phyloP scores from a whole-genome alignment of 2,329 filamentous ascomycete genomes.

The Capronia americana region DNA sequence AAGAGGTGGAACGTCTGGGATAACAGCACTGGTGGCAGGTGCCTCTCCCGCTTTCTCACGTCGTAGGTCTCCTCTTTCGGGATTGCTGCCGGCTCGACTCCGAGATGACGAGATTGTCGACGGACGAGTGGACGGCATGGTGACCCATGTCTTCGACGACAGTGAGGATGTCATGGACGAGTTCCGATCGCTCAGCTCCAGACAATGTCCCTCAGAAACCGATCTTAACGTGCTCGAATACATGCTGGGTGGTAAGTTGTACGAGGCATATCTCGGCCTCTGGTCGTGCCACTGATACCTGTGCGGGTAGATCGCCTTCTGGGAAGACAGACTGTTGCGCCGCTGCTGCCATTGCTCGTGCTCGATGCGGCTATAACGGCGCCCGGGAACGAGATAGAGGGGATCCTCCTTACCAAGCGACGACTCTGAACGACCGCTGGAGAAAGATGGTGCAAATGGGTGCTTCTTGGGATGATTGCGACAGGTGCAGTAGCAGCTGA shows the following conservation, averaged over 20 bases:
- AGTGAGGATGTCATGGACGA: constrained; percentile 26
- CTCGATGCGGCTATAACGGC: constrained; percentile 20
- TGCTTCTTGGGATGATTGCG: constrained; percentile 8
- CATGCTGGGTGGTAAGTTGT: constrained; percentile 19
- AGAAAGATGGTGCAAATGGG: constrained; percentile 6
- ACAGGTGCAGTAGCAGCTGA: constrained; percentile 20
- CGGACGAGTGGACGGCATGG: constrained; percentile 1
- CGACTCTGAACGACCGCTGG: constrained; percentile 21
- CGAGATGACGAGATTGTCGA: constrained; percentile 11
- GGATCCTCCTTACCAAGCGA: constrained; percentile 24
- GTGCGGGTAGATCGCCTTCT: constrained; percentile 34
- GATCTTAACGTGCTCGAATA: constrained; percentile 32
- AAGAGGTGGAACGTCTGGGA: constrained; percentile 12
- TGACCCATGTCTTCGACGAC: constrained; percentile 18
- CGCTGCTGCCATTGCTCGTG: constrained; percentile 34
- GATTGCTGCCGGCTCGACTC: constrained; percentile 23
- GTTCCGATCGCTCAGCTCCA: constrained; percentile 26
- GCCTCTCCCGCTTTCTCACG: constrained; percentile 1
- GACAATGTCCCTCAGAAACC: constrained; percentile 28
- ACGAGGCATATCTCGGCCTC: constrained; percentile 17
- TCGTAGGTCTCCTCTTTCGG: constrained; percentile 17
- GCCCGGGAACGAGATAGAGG: constrained; percentile 24
- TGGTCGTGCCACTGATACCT: constrained; percentile 24
- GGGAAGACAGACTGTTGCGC: constrained; percentile 32
- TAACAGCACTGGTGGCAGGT: neutral